Percentiles rank a stretch among this genome's conserved stretches.
Evolutionary conservation across 768 basidiomycete species (phyloP).

Genomic region (Agaricus blazei): DNA sequence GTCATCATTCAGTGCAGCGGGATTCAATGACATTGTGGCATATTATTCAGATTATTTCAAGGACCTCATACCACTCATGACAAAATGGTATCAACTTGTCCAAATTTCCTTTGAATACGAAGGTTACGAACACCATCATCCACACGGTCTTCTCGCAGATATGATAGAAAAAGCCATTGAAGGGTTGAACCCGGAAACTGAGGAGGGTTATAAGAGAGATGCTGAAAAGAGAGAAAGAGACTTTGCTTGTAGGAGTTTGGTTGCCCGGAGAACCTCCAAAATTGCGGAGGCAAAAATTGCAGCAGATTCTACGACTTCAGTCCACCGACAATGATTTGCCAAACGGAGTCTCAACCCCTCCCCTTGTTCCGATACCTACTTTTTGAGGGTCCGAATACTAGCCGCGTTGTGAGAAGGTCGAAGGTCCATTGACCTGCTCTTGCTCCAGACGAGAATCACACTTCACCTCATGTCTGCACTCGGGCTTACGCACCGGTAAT

Average conservation of each 20-base stretch:
- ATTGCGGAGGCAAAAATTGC: no score
- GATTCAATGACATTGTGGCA: not conserved
- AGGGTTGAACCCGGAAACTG: not conserved
- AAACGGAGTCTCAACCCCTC: no score
- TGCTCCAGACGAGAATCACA: no score
- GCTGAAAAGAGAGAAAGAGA: not conserved
- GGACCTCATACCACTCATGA: not conserved
- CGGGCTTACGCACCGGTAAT: no score
- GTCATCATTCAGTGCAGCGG: not conserved
- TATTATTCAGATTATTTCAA: not conserved
- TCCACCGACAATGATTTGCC: no score
- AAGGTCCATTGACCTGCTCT: no score
- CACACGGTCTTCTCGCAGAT: not conserved
- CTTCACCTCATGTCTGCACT: no score
- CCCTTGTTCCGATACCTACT: no score
- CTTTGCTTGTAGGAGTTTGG: not conserved
- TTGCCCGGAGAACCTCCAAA: not conserved
- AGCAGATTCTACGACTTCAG: no score
- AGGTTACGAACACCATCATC: not conserved
- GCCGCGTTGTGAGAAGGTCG: no score
- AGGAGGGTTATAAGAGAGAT: not conserved
- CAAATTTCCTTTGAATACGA: not conserved
- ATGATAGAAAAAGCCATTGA: not conserved
- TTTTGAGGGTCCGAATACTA: no score
- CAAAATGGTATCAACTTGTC: not conserved